Evolutionary conservation across 1,139 yeast species (phyloP).

Genomic region (Wickerhamiella infanticola): DNA sequence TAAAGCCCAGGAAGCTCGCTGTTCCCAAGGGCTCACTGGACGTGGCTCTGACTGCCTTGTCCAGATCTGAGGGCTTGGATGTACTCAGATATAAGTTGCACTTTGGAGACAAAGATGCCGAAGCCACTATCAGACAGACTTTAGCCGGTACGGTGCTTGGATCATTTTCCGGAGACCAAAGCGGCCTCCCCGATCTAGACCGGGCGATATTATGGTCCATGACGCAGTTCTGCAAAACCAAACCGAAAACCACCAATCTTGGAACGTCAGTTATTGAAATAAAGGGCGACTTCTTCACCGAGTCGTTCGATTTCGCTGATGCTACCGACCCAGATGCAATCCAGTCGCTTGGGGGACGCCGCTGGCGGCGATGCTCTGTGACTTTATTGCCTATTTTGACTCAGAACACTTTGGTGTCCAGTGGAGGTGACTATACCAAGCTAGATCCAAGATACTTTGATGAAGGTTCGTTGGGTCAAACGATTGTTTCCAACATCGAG

Average conservation of each 20-base stretch:
- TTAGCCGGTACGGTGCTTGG: background rate
- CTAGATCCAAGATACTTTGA: background rate
- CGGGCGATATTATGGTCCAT: background rate
- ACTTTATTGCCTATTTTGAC: constrained; percentile 4
- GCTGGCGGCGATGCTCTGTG: constrained; percentile 4
- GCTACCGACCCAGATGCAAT: background rate
- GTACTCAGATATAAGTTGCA: background rate
- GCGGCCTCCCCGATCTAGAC: background rate
- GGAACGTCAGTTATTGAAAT: background rate
- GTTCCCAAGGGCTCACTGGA: background rate
- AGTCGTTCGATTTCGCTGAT: constrained; percentile 1
- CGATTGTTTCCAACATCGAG: background rate
- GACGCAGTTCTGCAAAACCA: background rate
- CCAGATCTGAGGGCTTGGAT: background rate
- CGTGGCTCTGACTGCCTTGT: background rate
- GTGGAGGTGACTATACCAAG: background rate
- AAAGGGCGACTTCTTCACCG: background rate
- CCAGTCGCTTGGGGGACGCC: background rate
- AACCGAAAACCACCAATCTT: too few species aligned
- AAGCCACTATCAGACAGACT: background rate
- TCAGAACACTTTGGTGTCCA: background rate
- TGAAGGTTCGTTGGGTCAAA: background rate
- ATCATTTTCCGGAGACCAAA: background rate
- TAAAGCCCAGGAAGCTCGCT: background rate
- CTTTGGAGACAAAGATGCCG: background rate